A percentile compares a stretch with the other conserved stretches of the same genome.
phyloP scores from a whole-genome alignment of 768 basidiomycete genomes.

The Kwoniella sp. region DNA sequence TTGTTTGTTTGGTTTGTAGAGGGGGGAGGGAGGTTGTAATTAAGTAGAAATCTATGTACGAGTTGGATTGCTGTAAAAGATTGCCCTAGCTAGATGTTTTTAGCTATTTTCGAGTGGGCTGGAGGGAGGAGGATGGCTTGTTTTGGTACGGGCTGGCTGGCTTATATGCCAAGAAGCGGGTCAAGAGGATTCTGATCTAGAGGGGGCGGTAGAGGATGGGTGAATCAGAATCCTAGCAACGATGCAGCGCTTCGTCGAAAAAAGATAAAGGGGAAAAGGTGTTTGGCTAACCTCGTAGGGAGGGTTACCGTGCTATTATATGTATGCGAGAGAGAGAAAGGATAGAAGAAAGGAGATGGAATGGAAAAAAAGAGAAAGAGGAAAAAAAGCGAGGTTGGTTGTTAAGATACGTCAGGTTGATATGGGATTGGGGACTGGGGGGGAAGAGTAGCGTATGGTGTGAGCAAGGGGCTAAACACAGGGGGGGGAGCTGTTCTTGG shows the following conservation, averaged over 20 bases:
- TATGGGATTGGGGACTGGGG: slow-evolving; percentile 5
- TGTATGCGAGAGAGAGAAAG: slow-evolving; percentile 12
- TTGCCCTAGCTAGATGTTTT: slow-evolving; percentile 24
- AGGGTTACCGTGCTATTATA: background rate
- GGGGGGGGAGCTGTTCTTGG: slow-evolving; percentile 11
- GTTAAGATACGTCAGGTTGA: slow-evolving; percentile 12
- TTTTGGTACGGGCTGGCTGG: slow-evolving; percentile 11
- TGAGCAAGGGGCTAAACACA: slow-evolving; percentile 2
- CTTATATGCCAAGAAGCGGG: slow-evolving; percentile 24
- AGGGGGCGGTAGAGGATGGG: slow-evolving; percentile 8
- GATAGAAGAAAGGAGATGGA: slow-evolving; percentile 19
- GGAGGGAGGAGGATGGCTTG: background rate
- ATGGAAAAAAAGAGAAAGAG: slow-evolving; percentile 14
- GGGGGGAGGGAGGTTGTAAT: slow-evolving; percentile 1
- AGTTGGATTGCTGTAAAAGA: slow-evolving; percentile 12
- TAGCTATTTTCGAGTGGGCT: slow-evolving; percentile 28
- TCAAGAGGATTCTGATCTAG: slow-evolving; percentile 22
- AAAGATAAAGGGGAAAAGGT: slow-evolving; percentile 6
- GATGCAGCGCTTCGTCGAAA: slow-evolving; percentile 13
- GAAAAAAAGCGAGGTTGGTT: slow-evolving; percentile 9
- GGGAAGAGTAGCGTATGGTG: background rate
- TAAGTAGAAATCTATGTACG: slow-evolving; percentile 12
- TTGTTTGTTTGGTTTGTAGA: slow-evolving; percentile 15
- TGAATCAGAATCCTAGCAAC: slow-evolving; percentile 17
- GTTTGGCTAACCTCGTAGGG: slow-evolving; percentile 3